These are phyloP conservation scores for Boletus rufocinnamomeus DNA, from an alignment of 768 basidiomycete genomes.

Conservation along the genomic window DNA sequence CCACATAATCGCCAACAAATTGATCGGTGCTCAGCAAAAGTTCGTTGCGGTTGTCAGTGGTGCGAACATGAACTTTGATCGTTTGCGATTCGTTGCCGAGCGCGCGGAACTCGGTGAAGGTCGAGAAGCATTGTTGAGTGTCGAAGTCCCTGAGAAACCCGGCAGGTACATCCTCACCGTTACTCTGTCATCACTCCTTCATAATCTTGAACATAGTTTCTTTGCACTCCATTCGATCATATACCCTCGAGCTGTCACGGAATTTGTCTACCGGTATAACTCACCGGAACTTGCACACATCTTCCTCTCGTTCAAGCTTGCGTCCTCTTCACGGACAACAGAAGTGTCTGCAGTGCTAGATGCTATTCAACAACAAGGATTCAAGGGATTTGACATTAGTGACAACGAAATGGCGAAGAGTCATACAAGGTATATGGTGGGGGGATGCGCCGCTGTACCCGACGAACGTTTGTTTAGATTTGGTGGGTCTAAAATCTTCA, in stretches of 20 bases:
- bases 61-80: constrained; percentile 99
- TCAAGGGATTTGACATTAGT: constrained; percentile 88
- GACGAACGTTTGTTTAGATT: constrained; percentile 93
- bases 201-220: constrained; percentile 56
- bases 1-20: constrained; percentile 77
- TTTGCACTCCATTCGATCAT: constrained; percentile 83
- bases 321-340: constrained; percentile 48
- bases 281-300: constrained; percentile 75
- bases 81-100: constrained; percentile 96
- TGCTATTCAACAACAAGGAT: constrained; percentile 63
- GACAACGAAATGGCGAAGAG: constrained; percentile 96
- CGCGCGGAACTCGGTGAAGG: constrained; percentile 97
- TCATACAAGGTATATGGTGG: constrained; percentile 93
- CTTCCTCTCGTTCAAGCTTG: constrained; percentile 87
- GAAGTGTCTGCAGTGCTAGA: constrained; percentile 69
- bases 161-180: constrained; percentile 63
- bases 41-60: constrained; percentile 94
- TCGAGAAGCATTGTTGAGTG: constrained; percentile 87
- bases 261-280: constrained; percentile 93
- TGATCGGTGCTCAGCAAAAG: constrained; percentile 79
- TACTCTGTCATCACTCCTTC: not conserved
- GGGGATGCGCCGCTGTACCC: constrained; percentile 73
- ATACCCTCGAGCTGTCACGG: constrained; percentile 90
- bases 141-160: constrained; percentile 91
- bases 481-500: constrained; percentile 53